Evolutionary conservation across 129 eudicot genomes (phyloP), one percentile per base, ranked within the genome.

Genomic region (Centaurea solstitialis): DNA sequence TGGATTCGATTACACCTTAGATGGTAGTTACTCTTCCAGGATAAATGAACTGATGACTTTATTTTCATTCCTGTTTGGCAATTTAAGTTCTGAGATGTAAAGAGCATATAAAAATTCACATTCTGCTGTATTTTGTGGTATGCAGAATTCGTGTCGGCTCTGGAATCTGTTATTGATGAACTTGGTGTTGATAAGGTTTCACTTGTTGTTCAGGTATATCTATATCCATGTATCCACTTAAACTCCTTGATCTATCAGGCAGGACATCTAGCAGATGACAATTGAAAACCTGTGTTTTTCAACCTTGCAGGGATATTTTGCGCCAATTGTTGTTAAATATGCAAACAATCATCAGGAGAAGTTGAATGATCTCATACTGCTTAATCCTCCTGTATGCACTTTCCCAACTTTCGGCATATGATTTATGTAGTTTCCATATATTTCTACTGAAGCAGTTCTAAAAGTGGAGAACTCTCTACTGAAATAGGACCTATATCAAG

Each of bases 1-100:
- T 87, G 99, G 99, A 71, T 96, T 96, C 71, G 98, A 93, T 87
- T 96, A 96, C 87, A 93, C 99, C 73, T 76, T 93, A 85, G 92
- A 87, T 76, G 99, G 99, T 93, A 88, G 72, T 11, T 43, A 24
- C 9, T 76, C 15, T 12, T 73, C 47, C 37, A 45, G 37, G 26
- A 13, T 17, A 75, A 40, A 78, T 2, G 22, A 75, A 70, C 39
- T 33, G 30, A 66, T 79, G 20, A 13, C 40, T 53, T 75, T 47
- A 9, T 5, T 41, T 65, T 28, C 20, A 6, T 82, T 45, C 47
- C 9, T 62, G 17, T 72, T 39, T 84, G 41, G 9, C 5, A 72
- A 22, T 59, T 26, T 38, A n/a, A 59, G 18, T 71, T 15, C 4
- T 61, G 10, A 26, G 41, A 26, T 20, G 57, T 64, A 35, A 65